These are phyloP conservation scores for Tulasnella sp. DNA, from an alignment of 768 basidiomycete genomes.

Conservation along the genomic window DNA sequence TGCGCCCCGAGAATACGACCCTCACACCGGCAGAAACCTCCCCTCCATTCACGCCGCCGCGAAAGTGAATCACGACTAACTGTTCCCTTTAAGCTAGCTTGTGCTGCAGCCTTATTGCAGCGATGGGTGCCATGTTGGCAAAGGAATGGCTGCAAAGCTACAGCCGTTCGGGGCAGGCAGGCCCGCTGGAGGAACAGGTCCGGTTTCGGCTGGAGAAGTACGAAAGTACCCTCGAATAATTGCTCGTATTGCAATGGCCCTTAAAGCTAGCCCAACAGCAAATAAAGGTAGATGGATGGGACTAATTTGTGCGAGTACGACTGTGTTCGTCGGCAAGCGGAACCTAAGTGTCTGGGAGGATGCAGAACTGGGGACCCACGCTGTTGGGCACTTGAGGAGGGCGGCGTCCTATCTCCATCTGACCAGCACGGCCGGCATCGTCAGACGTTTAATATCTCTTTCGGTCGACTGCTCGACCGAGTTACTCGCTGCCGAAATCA, in stretches of 20 bases:
- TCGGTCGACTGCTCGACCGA: neutral
- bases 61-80: neutral
- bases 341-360: neutral
- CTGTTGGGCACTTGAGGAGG: neutral
- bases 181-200: constrained; percentile 7
- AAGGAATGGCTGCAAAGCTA: constrained; percentile 13
- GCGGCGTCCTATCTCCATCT: no score
- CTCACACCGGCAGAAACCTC: neutral
- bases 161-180: neutral
- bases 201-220: constrained; percentile 1
- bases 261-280: neutral
- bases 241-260: neutral
- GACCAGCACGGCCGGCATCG: neutral
- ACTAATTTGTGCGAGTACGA: neutral
- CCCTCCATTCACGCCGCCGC: neutral
- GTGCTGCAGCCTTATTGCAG: neutral
- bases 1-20: neutral
- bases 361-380: neutral
- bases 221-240: neutral
- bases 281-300: neutral
- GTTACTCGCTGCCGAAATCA: neutral
- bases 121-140: neutral
- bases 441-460: neutral
- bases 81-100: neutral
- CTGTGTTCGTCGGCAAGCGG: neutral